A percentile compares a stretch with the other conserved stretches of the same genome.
phyloP scores from a whole-genome alignment of 208 protist species.

The Crithidia mellificae region DNA sequence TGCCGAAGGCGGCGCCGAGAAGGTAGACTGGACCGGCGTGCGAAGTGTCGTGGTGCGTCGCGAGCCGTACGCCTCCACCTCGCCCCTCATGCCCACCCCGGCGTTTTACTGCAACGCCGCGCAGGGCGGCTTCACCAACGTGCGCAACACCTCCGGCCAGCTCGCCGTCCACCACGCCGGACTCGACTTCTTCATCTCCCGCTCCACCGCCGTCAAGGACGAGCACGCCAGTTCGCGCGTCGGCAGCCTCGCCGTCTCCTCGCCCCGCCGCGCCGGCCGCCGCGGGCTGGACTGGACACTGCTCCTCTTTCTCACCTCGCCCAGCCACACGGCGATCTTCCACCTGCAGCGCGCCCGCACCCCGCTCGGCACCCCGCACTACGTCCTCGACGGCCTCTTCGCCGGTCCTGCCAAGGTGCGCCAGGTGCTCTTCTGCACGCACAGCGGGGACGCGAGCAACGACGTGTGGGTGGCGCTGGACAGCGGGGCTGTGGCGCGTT shows the following conservation, averaged over 20 bases:
- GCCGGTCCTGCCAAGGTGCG: constrained; percentile 17
- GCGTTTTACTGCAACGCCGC: constrained; percentile 32
- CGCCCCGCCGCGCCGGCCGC: constrained; percentile 9
- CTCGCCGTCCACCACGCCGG: constrained; percentile 23
- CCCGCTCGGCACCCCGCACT: constrained; percentile 10
- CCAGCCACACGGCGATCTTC: constrained; percentile 23
- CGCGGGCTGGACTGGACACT: constrained; percentile 22
- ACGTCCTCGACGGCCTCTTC: constrained; percentile 30
- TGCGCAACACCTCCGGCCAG: constrained; percentile 7
- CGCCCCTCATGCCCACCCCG: constrained; percentile 39
- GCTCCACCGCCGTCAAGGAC: constrained; percentile 17
- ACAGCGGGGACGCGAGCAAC: constrained; percentile 28
- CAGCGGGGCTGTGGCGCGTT: constrained; percentile 21
- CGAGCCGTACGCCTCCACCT: constrained; percentile 37
- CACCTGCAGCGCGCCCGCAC: constrained; percentile 22
- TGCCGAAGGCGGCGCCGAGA: too few species aligned
- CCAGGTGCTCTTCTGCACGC: constrained; percentile 32
- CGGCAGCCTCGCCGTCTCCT: constrained; percentile 9
- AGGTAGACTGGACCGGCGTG: constrained; percentile 23
- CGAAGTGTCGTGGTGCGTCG: constrained; percentile 24
- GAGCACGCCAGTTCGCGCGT: constrained; percentile 4
- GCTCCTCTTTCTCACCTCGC: constrained; percentile 19
- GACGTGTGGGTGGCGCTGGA: constrained; percentile 26
- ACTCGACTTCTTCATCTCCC: constrained; percentile 11
- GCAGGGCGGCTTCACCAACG: constrained; percentile 38